A percentile compares a stretch with the other conserved stretches of the same genome.
Conservation (phyloP, 2,329 filamentous ascomycete genomes). For the Microsporum audouinii region DNA sequence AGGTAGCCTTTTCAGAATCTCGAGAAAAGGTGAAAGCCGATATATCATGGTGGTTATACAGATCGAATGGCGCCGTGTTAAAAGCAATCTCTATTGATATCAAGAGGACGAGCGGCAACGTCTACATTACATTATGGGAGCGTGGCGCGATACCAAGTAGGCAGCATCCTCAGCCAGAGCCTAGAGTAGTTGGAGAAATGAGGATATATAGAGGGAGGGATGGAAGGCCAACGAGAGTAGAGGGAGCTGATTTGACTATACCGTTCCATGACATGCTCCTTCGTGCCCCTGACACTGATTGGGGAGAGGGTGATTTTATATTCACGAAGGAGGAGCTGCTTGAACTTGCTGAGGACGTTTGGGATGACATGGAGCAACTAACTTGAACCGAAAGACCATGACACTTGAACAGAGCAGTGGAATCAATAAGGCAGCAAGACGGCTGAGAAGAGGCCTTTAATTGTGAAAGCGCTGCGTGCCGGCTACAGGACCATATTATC, state of each 20-base stretch:
- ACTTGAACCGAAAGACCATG: neutral
- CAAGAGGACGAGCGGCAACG: conserved; percentile 1
- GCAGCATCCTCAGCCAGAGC: conserved; percentile 6
- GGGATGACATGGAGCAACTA: neutral
- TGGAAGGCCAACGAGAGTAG: neutral
- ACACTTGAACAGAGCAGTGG: too few species aligned
- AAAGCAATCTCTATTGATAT: conserved; percentile 9
- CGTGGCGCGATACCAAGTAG: neutral
- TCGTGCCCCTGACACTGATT: neutral
- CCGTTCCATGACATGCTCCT: neutral
- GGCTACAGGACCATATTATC: too few species aligned
- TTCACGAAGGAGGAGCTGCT: conserved; percentile 6
- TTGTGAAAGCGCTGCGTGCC: too few species aligned
- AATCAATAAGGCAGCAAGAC: too few species aligned
- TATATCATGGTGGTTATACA: conserved; percentile 7
- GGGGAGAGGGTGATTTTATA: conserved; percentile 7
- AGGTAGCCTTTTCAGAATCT: conserved; percentile 5
- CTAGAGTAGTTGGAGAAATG: conserved; percentile 3
- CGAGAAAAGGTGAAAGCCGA: conserved; percentile 1
- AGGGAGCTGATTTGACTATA: neutral
- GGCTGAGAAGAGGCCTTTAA: too few species aligned
- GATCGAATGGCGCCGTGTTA: neutral
- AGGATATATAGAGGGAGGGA: neutral
- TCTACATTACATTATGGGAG: conserved; percentile 7
- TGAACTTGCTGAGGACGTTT: neutral